These are phyloP conservation scores for Nothophytophthora sp. DNA, from an alignment of 352 stramenopile genomes.

Conservation along the genomic window DNA sequence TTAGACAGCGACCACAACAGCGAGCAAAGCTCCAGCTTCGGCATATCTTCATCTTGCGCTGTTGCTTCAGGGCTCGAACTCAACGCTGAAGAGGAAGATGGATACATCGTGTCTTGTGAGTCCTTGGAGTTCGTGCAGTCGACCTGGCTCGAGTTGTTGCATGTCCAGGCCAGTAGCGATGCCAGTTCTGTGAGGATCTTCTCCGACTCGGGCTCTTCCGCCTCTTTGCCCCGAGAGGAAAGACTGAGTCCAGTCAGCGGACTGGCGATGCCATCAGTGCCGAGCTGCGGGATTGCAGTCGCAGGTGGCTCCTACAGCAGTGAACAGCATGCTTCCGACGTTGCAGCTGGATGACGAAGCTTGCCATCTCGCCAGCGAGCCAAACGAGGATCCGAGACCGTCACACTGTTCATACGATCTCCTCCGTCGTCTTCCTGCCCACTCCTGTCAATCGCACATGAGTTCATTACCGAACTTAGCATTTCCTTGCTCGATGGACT, in stretches of 20 bases:
- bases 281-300: slow-evolving; percentile 19
- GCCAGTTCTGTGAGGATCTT: slow-evolving; percentile 59
- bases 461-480: too few relatives aligned
- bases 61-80: not conserved
- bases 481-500: too few relatives aligned
- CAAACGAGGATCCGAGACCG: slow-evolving; percentile 49
- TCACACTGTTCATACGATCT: slow-evolving; percentile 34
- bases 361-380: slow-evolving; percentile 6
- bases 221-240: slow-evolving; percentile 29
- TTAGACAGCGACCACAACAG: slow-evolving; percentile 60
- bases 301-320: slow-evolving; percentile 55
- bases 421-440: slow-evolving; percentile 1
- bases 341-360: not conserved
- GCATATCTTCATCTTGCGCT: slow-evolving; percentile 1
- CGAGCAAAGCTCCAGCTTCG: slow-evolving; percentile 34
- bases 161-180: slow-evolving; percentile 59
- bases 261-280: slow-evolving; percentile 43
- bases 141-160: not conserved
- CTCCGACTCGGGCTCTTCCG: slow-evolving; percentile 62
- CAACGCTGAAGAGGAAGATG: slow-evolving; percentile 10
- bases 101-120: slow-evolving; percentile 22
- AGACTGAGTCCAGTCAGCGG: slow-evolving; percentile 54
- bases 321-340: slow-evolving; percentile 20
- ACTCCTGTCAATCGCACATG: too few relatives aligned
- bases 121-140: not conserved